Conservation (phyloP, 2,329 filamentous ascomycete genomes). For the Myriosclerotinia curreyana region DNA sequence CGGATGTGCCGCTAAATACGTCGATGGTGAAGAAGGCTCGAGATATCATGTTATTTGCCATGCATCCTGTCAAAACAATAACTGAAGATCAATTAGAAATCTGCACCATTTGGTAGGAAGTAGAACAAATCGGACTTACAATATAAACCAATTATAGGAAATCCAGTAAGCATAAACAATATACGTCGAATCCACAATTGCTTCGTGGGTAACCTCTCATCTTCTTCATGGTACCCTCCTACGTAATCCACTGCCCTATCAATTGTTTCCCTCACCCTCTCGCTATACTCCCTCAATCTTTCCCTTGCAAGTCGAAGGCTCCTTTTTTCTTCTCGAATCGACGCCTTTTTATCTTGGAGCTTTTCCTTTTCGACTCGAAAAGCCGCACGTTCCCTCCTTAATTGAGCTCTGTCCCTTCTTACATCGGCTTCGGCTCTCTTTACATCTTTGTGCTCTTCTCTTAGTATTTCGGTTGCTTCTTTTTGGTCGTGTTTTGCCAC, state of each 20-base stretch:
- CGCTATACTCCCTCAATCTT: constrained; percentile 4
- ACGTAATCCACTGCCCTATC: constrained; percentile 8
- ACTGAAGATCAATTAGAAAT: neutral
- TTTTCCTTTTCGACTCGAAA: neutral
- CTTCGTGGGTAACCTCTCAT: neutral
- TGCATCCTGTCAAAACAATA: constrained; percentile 9
- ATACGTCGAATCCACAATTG: constrained; percentile 7
- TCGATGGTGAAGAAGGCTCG: constrained; percentile 12
- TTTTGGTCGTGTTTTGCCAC: neutral
- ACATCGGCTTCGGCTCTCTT: neutral
- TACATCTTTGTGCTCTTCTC: neutral
- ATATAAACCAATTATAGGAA: constrained; percentile 7
- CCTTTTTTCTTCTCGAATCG: constrained; percentile 9
- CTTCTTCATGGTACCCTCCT: constrained; percentile 7
- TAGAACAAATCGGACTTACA: neutral
- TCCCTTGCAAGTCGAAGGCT: constrained; percentile 1
- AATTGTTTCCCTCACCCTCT: constrained; percentile 10
- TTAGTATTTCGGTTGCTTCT: neutral
- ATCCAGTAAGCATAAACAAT: neutral
- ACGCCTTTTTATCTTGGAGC: constrained; percentile 8
- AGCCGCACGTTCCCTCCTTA: neutral
- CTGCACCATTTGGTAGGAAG: too few species aligned
- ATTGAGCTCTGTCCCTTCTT: neutral
- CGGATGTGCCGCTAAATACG: neutral
- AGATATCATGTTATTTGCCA: constrained; percentile 2